These are phyloP conservation scores for Cercophora newfieldiana DNA, from an alignment of 495 filamentous ascomycete genomes.

Conservation along the genomic window DNA sequence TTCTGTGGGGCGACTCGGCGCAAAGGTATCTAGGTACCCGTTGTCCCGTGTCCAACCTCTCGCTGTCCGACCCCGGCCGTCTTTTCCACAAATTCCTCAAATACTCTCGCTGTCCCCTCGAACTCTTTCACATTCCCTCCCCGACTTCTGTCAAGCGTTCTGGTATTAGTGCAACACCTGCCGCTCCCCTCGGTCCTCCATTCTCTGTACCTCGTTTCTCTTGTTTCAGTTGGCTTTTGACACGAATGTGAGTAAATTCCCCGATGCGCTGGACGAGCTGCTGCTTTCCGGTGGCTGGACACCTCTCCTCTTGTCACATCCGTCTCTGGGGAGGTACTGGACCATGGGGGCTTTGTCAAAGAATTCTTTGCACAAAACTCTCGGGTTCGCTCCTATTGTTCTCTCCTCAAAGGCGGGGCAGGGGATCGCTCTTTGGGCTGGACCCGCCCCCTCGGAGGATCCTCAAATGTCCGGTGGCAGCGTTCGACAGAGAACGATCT, in stretches of 20 bases:
- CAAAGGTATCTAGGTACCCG: conserved; percentile 24
- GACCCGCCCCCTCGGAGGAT: not conserved
- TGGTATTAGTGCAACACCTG: conserved; percentile 15
- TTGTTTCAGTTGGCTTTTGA: conserved; percentile 14
- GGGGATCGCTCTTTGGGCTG: not conserved
- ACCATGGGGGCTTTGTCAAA: not conserved
- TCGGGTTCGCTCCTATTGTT: not conserved
- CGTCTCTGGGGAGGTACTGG: not conserved
- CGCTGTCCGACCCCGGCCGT: conserved; percentile 32
- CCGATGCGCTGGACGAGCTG: not conserved
- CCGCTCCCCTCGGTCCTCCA: conserved; percentile 8
- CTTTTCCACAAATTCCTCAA: conserved; percentile 38
- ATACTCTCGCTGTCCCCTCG: conserved; percentile 32
- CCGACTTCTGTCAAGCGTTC: conserved; percentile 32
- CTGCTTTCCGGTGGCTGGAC: not conserved
- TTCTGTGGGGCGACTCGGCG: conserved; percentile 20
- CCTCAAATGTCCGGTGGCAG: not conserved
- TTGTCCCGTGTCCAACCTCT: conserved; percentile 21
- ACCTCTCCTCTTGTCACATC: not conserved
- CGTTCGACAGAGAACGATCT: not conserved
- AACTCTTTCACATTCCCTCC: conserved; percentile 18
- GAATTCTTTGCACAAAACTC: not conserved
- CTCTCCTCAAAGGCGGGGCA: not conserved
- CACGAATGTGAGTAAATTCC: conserved; percentile 10
- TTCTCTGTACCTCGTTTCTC: conserved; percentile 9